Conservation (phyloP, 192 early-diverging fungal genomes). For the Lunasporangiospora selenospora region DNA sequence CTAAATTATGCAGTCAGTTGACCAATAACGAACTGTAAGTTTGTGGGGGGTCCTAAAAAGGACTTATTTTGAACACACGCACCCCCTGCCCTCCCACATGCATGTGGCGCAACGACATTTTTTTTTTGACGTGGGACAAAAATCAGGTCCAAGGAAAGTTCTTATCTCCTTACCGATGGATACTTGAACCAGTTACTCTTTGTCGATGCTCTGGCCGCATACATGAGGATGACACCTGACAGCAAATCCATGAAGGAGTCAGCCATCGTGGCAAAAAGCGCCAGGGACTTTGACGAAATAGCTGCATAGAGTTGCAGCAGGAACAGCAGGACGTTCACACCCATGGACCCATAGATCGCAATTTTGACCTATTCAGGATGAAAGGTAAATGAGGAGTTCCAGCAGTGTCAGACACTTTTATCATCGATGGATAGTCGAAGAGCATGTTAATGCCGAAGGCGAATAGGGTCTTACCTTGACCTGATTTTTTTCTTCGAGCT, state of each 20-base stretch:
- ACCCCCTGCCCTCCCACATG: too few species aligned
- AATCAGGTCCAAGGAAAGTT: too few species aligned
- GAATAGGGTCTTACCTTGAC: slow-evolving; percentile 39
- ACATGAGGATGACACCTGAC: slow-evolving; percentile 67
- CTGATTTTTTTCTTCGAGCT: slow-evolving; percentile 39
- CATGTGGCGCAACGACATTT: too few species aligned
- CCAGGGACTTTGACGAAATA: slow-evolving; percentile 74
- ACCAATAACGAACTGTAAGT: neutral
- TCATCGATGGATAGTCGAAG: too few species aligned
- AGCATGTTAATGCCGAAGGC: too few species aligned
- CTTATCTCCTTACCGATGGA: slow-evolving; percentile 67
- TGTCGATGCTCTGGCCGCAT: slow-evolving; percentile 65
- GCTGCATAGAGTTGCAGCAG: slow-evolving; percentile 74
- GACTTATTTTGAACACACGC: too few species aligned
- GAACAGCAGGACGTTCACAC: slow-evolving; percentile 73
- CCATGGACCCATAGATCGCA: slow-evolving; percentile 73
- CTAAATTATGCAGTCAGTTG: too few species aligned
- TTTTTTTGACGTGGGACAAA: too few species aligned
- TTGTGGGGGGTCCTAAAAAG: too few species aligned
- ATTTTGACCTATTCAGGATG: slow-evolving; percentile 71
- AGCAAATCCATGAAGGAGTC: slow-evolving; percentile 85
- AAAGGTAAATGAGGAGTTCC: too few species aligned
- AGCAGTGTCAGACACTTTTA: too few species aligned
- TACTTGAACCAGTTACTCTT: slow-evolving; percentile 71
- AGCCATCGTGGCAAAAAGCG: slow-evolving; percentile 82